Evolutionary conservation across 2,329 filamentous ascomycete genomes (phyloP).

Genomic region (Lasiodiplodia theobromae): DNA sequence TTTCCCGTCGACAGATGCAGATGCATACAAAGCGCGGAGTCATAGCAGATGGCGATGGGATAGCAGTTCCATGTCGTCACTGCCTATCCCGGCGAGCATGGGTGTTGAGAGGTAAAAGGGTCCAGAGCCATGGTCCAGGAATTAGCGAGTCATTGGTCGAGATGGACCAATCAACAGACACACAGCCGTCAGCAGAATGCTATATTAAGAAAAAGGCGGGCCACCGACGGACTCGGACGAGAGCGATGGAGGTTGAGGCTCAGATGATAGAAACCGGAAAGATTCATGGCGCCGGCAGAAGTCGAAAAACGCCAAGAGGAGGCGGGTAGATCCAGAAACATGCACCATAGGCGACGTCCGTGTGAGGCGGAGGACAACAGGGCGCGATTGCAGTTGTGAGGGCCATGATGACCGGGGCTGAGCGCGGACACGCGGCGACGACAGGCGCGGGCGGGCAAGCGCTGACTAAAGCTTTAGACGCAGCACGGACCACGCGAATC

Average conservation of each 20-base stretch:
- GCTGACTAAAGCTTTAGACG: not conserved
- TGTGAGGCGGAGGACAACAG: not conserved
- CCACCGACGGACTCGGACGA: not conserved
- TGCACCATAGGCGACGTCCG: not conserved
- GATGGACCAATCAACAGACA: not conserved
- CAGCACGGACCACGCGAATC: not conserved
- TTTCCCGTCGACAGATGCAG: not conserved
- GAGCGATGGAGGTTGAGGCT: constrained; percentile 1
- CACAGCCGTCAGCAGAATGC: not conserved
- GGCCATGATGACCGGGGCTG: constrained; percentile 1
- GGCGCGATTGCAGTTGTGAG: not conserved
- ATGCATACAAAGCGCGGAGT: not conserved
- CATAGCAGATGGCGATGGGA: not conserved
- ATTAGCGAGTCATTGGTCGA: not conserved
- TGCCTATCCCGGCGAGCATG: not conserved
- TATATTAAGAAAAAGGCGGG: constrained; percentile 19
- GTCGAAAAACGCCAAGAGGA: not conserved
- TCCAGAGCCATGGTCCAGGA: constrained; percentile 3
- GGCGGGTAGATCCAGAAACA: not conserved
- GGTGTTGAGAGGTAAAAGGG: not conserved
- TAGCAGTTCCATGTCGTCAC: not conserved
- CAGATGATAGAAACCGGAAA: not conserved
- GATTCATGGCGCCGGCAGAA: not conserved
- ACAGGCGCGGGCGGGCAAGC: not conserved
- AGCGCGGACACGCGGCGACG: constrained; percentile 11